Evolutionary conservation across 441 rosid species (phyloP).

Genomic region (Gossypium trilobum): DNA sequence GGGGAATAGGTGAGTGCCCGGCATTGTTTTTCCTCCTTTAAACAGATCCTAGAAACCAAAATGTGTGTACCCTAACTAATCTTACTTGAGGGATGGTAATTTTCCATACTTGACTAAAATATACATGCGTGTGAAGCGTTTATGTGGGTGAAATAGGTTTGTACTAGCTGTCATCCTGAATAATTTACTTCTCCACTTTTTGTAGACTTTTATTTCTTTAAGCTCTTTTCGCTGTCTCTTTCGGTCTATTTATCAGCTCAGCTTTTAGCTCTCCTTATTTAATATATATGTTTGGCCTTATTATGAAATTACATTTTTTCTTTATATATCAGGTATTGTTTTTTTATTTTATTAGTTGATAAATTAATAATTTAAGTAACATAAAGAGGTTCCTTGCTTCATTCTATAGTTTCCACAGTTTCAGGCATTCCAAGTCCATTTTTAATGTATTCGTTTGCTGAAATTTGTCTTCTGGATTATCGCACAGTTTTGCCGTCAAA

Average conservation of each 20-base stretch:
- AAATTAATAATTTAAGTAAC: too few species aligned
- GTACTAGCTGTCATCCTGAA: background rate
- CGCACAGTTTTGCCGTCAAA: background rate
- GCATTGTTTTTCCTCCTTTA: background rate
- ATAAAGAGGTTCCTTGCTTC: background rate
- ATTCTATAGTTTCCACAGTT: background rate
- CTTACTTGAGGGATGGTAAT: background rate
- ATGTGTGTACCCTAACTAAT: background rate
- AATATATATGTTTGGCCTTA: background rate
- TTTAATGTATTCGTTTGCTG: too few species aligned
- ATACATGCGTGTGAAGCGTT: background rate
- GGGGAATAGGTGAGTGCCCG: constrained; percentile 57
- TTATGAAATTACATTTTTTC: background rate
- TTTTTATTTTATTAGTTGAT: background rate
- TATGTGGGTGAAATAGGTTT: background rate
- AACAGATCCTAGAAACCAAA: too few species aligned
- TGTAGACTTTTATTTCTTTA: background rate
- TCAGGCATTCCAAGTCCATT: background rate
- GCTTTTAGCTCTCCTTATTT: background rate
- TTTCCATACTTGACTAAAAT: background rate
- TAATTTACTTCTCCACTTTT: background rate
- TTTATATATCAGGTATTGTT: background rate
- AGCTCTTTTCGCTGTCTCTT: background rate
- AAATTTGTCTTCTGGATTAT: too few species aligned
- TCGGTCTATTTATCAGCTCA: background rate